These are phyloP conservation scores for Crithidia fasciculata DNA, from an alignment of 208 protist species.

Conservation along the genomic window DNA sequence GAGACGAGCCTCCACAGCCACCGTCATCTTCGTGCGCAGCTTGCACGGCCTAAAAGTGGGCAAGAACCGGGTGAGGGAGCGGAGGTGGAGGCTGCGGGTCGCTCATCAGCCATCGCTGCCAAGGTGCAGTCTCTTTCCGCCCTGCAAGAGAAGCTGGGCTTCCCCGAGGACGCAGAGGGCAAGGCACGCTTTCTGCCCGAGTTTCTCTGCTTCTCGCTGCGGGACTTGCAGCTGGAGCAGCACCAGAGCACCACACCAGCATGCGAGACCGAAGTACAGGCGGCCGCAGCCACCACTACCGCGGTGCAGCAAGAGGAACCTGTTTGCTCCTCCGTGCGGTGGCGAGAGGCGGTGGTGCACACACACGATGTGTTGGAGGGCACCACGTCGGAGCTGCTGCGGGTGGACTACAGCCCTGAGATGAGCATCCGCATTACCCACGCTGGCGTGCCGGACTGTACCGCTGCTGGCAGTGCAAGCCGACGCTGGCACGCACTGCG, in stretches of 20 bases:
- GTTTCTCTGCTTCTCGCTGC: slow-evolving; percentile 30
- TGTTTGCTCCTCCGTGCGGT: slow-evolving; percentile 26
- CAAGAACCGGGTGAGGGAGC: background rate
- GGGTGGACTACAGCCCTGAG: slow-evolving; percentile 43
- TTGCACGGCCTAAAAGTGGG: background rate
- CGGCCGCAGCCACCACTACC: too few species aligned
- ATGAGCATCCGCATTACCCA: slow-evolving; percentile 40
- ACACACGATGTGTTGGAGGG: slow-evolving; percentile 33
- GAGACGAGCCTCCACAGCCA: slow-evolving; percentile 33
- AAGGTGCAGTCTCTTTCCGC: background rate
- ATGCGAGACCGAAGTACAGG: too few species aligned
- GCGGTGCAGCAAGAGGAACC: background rate
- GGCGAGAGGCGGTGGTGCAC: slow-evolving; percentile 38
- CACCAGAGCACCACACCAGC: background rate
- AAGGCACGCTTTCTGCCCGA: slow-evolving; percentile 40
- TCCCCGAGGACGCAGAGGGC: slow-evolving; percentile 22
- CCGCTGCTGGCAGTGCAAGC: background rate
- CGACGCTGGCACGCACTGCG: slow-evolving; percentile 19
- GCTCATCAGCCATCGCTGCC: background rate
- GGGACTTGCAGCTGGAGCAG: slow-evolving; percentile 37
- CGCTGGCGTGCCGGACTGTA: slow-evolving; percentile 7
- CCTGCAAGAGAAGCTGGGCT: slow-evolving; percentile 29
- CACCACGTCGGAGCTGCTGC: slow-evolving; percentile 39
- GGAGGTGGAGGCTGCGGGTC: background rate
- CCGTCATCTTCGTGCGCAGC: slow-evolving; percentile 1